Percentiles rank a stretch among this genome's conserved stretches.
Evolutionary conservation across 2,329 filamentous ascomycete species (phyloP).

Genomic region (Curvularia lunata): DNA sequence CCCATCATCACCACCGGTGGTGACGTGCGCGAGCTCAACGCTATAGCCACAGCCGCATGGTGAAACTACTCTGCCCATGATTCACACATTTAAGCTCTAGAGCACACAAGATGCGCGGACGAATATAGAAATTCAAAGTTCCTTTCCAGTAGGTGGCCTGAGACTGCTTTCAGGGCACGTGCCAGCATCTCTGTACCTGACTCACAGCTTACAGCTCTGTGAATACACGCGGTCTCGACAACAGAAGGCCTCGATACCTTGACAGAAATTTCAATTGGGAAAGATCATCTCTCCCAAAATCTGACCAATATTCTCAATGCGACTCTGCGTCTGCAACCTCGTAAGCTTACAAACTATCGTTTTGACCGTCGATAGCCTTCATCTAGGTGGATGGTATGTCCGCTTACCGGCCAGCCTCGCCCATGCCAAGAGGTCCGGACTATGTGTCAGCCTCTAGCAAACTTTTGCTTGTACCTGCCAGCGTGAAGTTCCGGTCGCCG

Average conservation of each 20-base stretch:
- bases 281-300: not conserved
- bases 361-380: not conserved
- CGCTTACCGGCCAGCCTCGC: constrained; percentile 1
- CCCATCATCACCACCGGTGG: not conserved
- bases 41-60: not conserved
- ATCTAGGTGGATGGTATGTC: not conserved
- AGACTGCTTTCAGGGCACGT: not conserved
- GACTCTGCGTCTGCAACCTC: not conserved
- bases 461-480: not conserved
- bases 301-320: not conserved
- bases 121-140: not conserved
- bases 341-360: not conserved
- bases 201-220: not conserved
- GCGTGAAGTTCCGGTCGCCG: not conserved
- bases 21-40: not conserved
- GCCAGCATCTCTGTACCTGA: not conserved
- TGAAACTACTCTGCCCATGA: not conserved
- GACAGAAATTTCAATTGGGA: not conserved
- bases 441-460: not conserved
- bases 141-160: not conserved
- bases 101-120: not conserved
- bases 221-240: not conserved
- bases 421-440: not conserved
- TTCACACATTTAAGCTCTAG: not conserved
- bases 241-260: not conserved